A percentile compares a stretch with the other conserved stretches of the same genome.
phyloP scores from a whole-genome alignment of 345 rosid species.

The Dipteronia dyeriana region DNA sequence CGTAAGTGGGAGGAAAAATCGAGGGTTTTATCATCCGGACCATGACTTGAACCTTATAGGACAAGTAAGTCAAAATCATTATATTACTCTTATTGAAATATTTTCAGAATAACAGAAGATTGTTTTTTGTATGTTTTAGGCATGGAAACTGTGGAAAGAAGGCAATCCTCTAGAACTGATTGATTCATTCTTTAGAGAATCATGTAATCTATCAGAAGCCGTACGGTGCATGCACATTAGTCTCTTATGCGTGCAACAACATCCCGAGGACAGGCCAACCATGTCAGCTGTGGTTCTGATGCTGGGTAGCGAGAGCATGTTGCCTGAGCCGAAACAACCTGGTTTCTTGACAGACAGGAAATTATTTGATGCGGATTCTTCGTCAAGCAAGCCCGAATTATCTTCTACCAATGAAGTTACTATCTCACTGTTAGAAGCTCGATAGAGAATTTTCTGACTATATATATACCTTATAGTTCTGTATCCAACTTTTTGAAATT shows the following conservation, averaged over 20 bases:
- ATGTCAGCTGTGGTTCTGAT: conserved; percentile 46
- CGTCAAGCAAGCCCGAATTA: conserved; percentile 23
- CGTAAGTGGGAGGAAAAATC: conserved; percentile 36
- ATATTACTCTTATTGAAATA: background rate
- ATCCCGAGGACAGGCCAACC: conserved; percentile 44
- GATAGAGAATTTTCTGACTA: conserved; percentile 2
- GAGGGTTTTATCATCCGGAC: conserved; percentile 33
- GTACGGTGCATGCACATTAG: conserved; percentile 43
- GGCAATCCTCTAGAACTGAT: conserved; percentile 32
- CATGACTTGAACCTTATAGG: conserved; percentile 27
- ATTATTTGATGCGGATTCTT: conserved; percentile 22
- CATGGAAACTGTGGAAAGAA: conserved; percentile 41
- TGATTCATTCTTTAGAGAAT: conserved; percentile 8
- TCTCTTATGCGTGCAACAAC: conserved; percentile 45
- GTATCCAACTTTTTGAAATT: background rate
- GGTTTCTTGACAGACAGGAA: conserved; percentile 39
- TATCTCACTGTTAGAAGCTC: conserved; percentile 26
- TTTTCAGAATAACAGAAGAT: background rate
- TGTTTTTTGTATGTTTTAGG: conserved; percentile 25
- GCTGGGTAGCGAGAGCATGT: conserved; percentile 39
- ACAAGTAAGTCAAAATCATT: conserved; percentile 24
- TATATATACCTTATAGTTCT: background rate
- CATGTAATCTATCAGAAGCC: conserved; percentile 23
- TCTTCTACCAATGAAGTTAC: conserved; percentile 31
- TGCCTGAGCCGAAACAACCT: conserved; percentile 44